A percentile compares a stretch with the other conserved stretches of the same genome.
phyloP scores from a whole-genome alignment of 345 rosid species.

The Ceriops tagal region DNA sequence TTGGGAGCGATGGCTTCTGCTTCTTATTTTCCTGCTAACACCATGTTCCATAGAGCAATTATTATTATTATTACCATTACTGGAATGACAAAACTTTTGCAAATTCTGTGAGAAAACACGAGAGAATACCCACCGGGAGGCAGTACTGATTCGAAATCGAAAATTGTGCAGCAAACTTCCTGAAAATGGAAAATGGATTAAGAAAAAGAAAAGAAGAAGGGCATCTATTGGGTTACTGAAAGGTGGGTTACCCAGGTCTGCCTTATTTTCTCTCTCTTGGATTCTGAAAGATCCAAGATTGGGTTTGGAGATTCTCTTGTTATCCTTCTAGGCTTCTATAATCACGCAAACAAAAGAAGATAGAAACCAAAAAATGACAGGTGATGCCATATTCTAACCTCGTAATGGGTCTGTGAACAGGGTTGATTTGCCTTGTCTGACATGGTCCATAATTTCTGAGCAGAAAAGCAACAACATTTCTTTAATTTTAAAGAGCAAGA shows the following conservation, averaged over 20 bases:
- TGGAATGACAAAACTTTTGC: not conserved
- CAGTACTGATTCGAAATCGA: conserved; percentile 35
- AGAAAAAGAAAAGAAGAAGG: not conserved
- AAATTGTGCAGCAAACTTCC: conserved; percentile 57
- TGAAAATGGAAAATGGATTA: conserved; percentile 6
- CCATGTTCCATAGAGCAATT: not conserved
- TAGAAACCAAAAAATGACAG: conserved; percentile 12
- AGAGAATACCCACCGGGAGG: conserved; percentile 39
- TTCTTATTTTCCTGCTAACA: conserved; percentile 50
- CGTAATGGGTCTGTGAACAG: conserved; percentile 46
- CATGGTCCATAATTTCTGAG: conserved; percentile 35
- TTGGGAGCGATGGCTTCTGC: conserved; percentile 43
- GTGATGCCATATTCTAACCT: conserved; percentile 41
- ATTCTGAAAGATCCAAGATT: conserved; percentile 26
- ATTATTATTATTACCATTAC: not conserved
- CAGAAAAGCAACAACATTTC: not conserved
- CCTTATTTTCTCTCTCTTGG: not conserved
- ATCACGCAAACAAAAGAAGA: conserved; percentile 10
- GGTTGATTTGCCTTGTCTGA: conserved; percentile 37
- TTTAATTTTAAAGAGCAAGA: too few species aligned
- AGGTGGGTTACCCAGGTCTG: not conserved
- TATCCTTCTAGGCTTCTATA: conserved; percentile 9
- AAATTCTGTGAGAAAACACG: not conserved
- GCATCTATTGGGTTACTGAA: too few species aligned
- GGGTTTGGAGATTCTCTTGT: conserved; percentile 4